Evolutionary conservation across 805 yeast species (phyloP).

Genomic region (Candida fluviatilis): DNA sequence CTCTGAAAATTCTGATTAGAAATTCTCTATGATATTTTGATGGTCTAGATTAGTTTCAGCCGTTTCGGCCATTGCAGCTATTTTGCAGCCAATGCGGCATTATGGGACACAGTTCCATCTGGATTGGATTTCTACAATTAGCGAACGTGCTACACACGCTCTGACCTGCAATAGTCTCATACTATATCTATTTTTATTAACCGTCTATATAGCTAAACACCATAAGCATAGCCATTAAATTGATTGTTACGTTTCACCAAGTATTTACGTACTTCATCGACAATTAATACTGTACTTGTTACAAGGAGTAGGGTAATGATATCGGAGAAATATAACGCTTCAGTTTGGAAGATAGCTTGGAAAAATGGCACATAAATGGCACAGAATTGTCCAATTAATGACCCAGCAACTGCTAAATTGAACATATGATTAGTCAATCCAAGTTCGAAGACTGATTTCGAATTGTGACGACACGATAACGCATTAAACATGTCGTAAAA

Average conservation of each 20-base stretch:
- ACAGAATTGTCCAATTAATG: conserved; percentile 84
- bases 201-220: conserved; percentile 11
- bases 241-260: conserved; percentile 19
- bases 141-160: too few relatives aligned
- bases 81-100: too few relatives aligned
- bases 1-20: too few relatives aligned
- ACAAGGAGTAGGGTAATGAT: conserved; percentile 55
- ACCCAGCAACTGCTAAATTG: conserved; percentile 86
- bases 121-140: too few relatives aligned
- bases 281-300: conserved; percentile 79
- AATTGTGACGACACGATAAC: conserved; percentile 81
- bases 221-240: conserved; percentile 12
- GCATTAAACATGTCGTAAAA: conserved; percentile 97
- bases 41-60: too few relatives aligned
- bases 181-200: too few relatives aligned
- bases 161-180: too few relatives aligned
- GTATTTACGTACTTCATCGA: conserved; percentile 77
- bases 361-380: conserved; percentile 93
- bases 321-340: conserved; percentile 73
- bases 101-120: too few relatives aligned
- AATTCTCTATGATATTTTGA: too few relatives aligned
- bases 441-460: conserved; percentile 76
- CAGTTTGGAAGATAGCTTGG: conserved; percentile 92
- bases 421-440: conserved; percentile 88
- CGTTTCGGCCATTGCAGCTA: too few relatives aligned